Base-by-base conservation (phyloP, 2,329 filamentous ascomycete genomes). In the Phialophora macrospora region DNA sequence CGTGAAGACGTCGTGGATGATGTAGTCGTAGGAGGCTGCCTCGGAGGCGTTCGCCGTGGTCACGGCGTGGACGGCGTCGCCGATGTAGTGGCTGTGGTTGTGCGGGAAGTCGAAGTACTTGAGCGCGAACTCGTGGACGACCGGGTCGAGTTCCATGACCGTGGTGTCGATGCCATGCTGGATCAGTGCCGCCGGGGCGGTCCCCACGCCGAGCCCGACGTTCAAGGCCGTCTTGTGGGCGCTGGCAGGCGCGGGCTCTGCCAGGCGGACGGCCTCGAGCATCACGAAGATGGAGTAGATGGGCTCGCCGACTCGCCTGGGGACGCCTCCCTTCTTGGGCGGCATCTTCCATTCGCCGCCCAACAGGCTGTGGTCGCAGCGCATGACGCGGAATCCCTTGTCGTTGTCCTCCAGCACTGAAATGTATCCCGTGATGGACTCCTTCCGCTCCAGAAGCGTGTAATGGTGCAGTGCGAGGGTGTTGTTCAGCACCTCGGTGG, bases 251-350 rank as follows among this genome's bases (percentile, higher is more conserved):
- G 60, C 17, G 0, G 82, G 82, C 71, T 95, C 83, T 26, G 97
- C 83, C 34, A 99, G 84, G 24, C 95, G 87, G 6, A 98, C 90
- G 3, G 94, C 92, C 77, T 99, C 95, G 1, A 99, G 86, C 84
- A 97, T 96, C 28, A 92, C 89, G 76, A 99, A 99, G n/a, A 98
- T 90, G 9, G 92, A 90, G 75, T 98, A 99, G 63, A 99, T 92
- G 0, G 94, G 92, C 78, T 99, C 95, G 11, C 87, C 86, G 20
- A 92, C 80, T 52, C 84, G 77, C 72, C 82, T 79, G 55, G 75
- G 66, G 1, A 77, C 75, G 1, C 83, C 85, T 1, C 83, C 85
- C 74, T 80, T 58, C 79, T 82, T 66, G 75, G 88, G 77, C 73
- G 74, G 71, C 79, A 80, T 71, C 48, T 82, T 82, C 94, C 94